These are phyloP conservation scores for Lachnellula suecica DNA, from an alignment of 2,329 filamentous ascomycete species.

Conservation along the genomic window DNA sequence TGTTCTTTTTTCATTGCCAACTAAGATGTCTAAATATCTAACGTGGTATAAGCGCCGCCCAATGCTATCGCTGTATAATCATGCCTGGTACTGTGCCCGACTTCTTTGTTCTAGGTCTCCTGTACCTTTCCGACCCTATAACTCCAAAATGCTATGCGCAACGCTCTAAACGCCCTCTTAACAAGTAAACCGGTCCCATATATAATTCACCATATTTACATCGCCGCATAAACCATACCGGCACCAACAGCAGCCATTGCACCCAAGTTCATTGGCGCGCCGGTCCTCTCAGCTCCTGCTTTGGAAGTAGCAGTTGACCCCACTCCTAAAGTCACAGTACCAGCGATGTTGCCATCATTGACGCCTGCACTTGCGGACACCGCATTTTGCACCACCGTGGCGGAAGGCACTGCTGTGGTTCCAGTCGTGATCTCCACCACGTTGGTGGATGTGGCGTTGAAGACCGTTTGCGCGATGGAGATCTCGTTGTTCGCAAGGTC, in stretches of 20 bases:
- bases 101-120: background rate
- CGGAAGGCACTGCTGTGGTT: conserved; percentile 50
- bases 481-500: conserved; percentile 72
- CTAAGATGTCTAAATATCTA: background rate
- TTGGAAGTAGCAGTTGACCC: conserved; percentile 15
- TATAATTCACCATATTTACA: conserved; percentile 11
- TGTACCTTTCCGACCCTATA: background rate
- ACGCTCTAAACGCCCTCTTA: background rate
- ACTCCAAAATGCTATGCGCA: background rate
- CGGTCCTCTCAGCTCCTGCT: conserved; percentile 7
- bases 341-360: conserved; percentile 10
- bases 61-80: background rate
- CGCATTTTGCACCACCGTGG: conserved; percentile 47
- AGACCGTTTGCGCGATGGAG: conserved; percentile 66
- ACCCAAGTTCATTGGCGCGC: conserved; percentile 16
- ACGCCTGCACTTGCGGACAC: conserved; percentile 44
- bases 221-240: conserved; percentile 25
- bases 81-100: background rate
- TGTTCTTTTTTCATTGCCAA: background rate
- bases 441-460: conserved; percentile 51
- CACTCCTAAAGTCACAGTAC: conserved; percentile 7
- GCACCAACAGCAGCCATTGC: conserved; percentile 24
- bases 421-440: conserved; percentile 56
- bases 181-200: background rate
- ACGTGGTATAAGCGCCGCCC: background rate